Evolutionary conservation across 768 basidiomycete genomes (phyloP).

Genomic region (Dentipellis sp.): DNA sequence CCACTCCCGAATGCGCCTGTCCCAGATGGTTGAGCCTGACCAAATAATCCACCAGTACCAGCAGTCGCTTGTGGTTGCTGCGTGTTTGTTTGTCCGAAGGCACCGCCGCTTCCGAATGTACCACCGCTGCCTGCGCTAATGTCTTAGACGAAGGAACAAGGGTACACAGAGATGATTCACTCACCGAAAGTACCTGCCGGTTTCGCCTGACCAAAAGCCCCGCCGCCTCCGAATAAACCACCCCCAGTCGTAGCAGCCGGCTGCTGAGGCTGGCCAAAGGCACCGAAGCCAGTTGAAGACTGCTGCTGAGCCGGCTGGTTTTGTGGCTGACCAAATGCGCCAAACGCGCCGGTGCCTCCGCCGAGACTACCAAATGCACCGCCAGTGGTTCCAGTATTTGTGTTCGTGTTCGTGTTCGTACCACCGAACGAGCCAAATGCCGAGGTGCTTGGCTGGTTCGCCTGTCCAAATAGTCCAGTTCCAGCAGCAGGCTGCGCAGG

Average conservation of each 20-base stretch:
- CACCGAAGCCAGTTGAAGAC: conserved; percentile 18
- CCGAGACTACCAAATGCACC: conserved; percentile 21
- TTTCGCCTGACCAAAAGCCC: conserved; percentile 26
- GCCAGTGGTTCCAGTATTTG: conserved; percentile 15
- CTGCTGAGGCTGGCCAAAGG: conserved; percentile 24
- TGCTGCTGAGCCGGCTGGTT: conserved; percentile 28
- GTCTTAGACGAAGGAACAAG: not conserved
- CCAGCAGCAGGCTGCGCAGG: conserved; percentile 18
- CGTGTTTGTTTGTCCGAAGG: conserved; percentile 20
- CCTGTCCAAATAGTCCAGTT: conserved; percentile 20
- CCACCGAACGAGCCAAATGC: conserved; percentile 3
- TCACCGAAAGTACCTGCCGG: conserved; percentile 16
- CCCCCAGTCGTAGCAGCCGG: conserved; percentile 22
- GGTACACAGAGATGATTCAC: not conserved
- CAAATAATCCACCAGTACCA: conserved; percentile 21
- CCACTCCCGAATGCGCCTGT: conserved; percentile 14
- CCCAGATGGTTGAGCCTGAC: conserved; percentile 13
- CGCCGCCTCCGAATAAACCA: conserved; percentile 20
- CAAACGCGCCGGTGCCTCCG: conserved; percentile 14
- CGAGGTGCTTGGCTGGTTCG: conserved; percentile 12
- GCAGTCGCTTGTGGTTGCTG: conserved; percentile 24
- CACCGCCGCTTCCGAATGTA: conserved; percentile 13
- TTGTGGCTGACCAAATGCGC: conserved; percentile 20
- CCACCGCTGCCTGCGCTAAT: conserved; percentile 4
- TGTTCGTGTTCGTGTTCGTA: conserved; percentile 7